Percentiles rank a stretch among this genome's conserved stretches.
These are phyloP conservation scores for Aegilops umbellulata DNA, from an alignment of 176 grass and related monocot genomes.

Conservation along the genomic window DNA sequence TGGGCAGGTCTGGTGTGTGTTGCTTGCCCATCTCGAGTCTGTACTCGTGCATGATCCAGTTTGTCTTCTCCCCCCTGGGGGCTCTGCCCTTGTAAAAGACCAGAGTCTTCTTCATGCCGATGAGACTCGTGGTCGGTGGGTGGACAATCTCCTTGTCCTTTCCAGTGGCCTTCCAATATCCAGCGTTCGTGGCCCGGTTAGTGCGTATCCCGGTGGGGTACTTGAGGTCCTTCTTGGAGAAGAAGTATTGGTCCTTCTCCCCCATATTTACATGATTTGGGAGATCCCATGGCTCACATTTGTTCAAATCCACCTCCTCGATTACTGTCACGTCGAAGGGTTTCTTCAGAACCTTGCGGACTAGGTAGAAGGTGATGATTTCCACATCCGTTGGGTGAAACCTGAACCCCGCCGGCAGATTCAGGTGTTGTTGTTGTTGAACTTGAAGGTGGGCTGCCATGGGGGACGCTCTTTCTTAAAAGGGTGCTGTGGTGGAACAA, in stretches of 20 bases:
- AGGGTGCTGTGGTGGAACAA: no score
- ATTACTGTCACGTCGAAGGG: constrained; percentile 39
- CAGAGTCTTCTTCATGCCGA: constrained; percentile 69
- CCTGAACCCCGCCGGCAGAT: constrained; percentile 54
- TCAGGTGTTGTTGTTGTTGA: background rate
- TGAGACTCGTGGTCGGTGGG: background rate
- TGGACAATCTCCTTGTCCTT: constrained; percentile 55
- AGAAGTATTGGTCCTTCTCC: constrained; percentile 62
- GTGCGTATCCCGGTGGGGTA: constrained; percentile 52
- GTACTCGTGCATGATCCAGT: constrained; percentile 69
- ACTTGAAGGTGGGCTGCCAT: constrained; percentile 34
- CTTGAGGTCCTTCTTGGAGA: constrained; percentile 46
- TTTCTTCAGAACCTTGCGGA: constrained; percentile 31
- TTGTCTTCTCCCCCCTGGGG: constrained; percentile 44
- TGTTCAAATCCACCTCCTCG: constrained; percentile 57
- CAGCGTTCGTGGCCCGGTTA: constrained; percentile 41
- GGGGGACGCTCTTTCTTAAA: background rate
- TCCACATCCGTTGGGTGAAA: constrained; percentile 63
- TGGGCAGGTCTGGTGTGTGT: no score
- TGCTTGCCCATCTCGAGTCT: constrained; percentile 25
- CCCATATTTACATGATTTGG: constrained; percentile 46
- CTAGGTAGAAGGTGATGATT: constrained; percentile 68
- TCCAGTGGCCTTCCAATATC: constrained; percentile 62
- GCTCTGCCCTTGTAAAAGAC: constrained; percentile 64
- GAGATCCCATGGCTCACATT: constrained; percentile 76